phyloP scores from a whole-genome alignment of 2,329 filamentous ascomycete genomes.

The Biscogniauxia sp. region DNA sequence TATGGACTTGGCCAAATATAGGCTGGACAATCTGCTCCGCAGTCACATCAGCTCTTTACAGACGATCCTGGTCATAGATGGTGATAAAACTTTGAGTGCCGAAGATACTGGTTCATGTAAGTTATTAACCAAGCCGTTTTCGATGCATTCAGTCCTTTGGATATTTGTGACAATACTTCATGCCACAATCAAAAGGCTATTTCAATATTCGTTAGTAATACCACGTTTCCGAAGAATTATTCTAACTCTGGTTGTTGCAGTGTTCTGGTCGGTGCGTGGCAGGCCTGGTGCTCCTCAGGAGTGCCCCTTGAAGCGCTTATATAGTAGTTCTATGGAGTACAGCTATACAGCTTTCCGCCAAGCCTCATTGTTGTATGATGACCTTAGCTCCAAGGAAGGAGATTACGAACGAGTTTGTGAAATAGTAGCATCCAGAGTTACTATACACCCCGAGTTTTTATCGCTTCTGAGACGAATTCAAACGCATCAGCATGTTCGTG shows the following conservation, averaged over 20 bases:
- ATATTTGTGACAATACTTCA: no score
- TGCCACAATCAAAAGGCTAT: no score
- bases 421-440: conserved; percentile 39
- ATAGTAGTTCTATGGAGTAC: conserved; percentile 46
- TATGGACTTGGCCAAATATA: conserved; percentile 23
- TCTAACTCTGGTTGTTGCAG: no score
- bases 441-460: conserved; percentile 47
- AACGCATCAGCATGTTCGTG: conserved; percentile 37
- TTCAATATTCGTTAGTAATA: no score
- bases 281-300: neutral
- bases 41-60: conserved; percentile 25
- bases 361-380: conserved; percentile 51
- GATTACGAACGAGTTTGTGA: conserved; percentile 46
- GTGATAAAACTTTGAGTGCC: conserved; percentile 52
- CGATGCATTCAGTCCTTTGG: no score
- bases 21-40: conserved; percentile 35
- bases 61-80: conserved; percentile 56
- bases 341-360: conserved; percentile 55
- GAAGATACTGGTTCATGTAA: conserved; percentile 43
- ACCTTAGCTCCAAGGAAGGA: conserved; percentile 31
- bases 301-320: conserved; percentile 43
- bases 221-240: no score
- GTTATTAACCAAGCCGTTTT: no score
- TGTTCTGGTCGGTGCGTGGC: conserved; percentile 44
- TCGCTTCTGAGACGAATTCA: conserved; percentile 38